Evolutionary conservation across 257 asterid genomes (phyloP).

Genomic region (Anisodus tanguticus): DNA sequence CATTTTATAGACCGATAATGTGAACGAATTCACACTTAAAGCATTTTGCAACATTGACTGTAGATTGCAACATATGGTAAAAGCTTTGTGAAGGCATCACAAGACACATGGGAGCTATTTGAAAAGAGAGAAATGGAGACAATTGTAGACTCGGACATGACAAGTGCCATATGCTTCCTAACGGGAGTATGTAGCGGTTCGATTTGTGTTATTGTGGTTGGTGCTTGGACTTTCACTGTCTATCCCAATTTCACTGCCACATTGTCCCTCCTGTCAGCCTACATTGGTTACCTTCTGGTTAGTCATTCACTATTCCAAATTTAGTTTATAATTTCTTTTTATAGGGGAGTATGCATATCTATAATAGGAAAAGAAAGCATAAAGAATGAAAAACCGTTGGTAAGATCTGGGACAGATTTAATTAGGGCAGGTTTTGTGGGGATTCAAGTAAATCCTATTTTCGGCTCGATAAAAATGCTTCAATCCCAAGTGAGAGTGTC

Average conservation of each 20-base stretch:
- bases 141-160: slow-evolving; percentile 90
- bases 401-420: too few species aligned
- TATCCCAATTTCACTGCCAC: slow-evolving; percentile 74
- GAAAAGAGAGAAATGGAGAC: slow-evolving; percentile 69
- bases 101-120: slow-evolving; percentile 95
- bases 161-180: slow-evolving; percentile 89
- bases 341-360: too few species aligned
- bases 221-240: slow-evolving; percentile 80
- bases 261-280: slow-evolving; percentile 71
- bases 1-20: neutral
- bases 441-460: too few species aligned
- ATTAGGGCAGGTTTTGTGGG: too few species aligned
- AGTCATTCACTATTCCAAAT: slow-evolving; percentile 26
- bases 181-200: slow-evolving; percentile 94
- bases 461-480: too few species aligned
- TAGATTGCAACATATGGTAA: slow-evolving; percentile 97
- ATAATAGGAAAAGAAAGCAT: too few species aligned
- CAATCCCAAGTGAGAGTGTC: too few species aligned
- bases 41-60: neutral
- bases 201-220: slow-evolving; percentile 78
- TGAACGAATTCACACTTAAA: neutral
- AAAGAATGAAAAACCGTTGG: too few species aligned
- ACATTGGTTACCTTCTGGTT: slow-evolving; percentile 94
- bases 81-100: slow-evolving; percentile 82
- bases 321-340: too few species aligned